Evolutionary conservation across 202 grass and related monocot species (phyloP), one percentile per base, ranked within the genome.

Genomic region (Eragrostis tef): DNA sequence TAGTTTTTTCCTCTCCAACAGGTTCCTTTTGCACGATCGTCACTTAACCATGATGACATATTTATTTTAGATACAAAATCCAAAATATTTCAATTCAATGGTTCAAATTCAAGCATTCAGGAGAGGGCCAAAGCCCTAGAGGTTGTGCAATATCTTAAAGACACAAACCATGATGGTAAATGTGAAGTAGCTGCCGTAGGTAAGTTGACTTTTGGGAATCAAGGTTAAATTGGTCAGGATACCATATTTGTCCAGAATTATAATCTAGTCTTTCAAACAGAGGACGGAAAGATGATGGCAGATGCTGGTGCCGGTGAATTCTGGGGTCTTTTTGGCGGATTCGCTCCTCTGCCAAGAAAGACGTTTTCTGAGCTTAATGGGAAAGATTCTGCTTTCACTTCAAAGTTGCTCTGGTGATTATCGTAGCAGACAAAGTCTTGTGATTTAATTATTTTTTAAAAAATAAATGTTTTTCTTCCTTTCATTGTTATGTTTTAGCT

Each of bases 51-150:
- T 83, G 95, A 98, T 58, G 95, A 98, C 63, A 98, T 98, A 88
- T 98, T 98, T 87, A 98, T 98, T 85, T 88, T 98, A 53, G 96
- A 98, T 84, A 95, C 96, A 2, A 83, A 93, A 60, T 95, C 88
- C 11, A 98, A 98, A 83, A 95, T 98, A 81, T 98, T 98, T 79
- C 96, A 98, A 79, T 98, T 98, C 83, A 98, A 90, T 81, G 96
- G 96, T 71, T 95, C 93, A 1, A 93, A 95, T 85, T 95, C 96
- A 75, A 95, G 88, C 86, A 99, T 99, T 87, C 96, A 99, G 85
- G 96, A 99, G 85, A 90, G 96, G 86, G 96, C 96, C 79, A 99
- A 99, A 93, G 92, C 96, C 83, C 92, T 99, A 29, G 92, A 99
- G 82, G 96, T 99, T 79, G 96, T 99, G 42, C 92, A 99, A 64